Percentiles rank a stretch among this genome's conserved stretches.
Evolutionary conservation across 2,329 filamentous ascomycete species (phyloP).

Genomic region (Cordyceps tenuipes): DNA sequence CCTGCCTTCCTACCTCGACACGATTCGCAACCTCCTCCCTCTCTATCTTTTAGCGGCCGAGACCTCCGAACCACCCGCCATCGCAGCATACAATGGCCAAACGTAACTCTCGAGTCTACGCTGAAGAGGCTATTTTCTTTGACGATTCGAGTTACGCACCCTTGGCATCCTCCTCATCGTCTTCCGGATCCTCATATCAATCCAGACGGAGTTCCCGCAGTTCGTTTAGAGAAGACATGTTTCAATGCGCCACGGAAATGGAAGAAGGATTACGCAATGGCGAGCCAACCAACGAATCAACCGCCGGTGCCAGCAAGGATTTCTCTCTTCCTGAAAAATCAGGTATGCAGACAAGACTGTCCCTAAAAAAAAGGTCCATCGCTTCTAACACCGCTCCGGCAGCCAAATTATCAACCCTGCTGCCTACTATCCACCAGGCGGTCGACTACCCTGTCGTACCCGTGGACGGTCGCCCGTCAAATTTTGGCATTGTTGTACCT

Average conservation of each 20-base stretch:
- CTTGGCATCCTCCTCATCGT: not conserved
- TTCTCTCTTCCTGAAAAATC: constrained; percentile 1
- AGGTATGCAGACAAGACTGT: not conserved
- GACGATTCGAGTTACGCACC: constrained; percentile 12
- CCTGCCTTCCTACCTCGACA: not conserved
- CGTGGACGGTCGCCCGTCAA: constrained; percentile 42
- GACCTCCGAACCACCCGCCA: not conserved
- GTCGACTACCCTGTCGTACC: constrained; percentile 17
- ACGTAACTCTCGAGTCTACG: constrained; percentile 18
- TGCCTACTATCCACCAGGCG: not conserved
- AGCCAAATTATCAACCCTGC: not conserved
- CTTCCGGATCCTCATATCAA: constrained; percentile 18
- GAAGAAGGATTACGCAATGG: constrained; percentile 17
- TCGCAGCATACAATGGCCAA: constrained; percentile 17
- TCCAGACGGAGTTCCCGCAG: constrained; percentile 24
- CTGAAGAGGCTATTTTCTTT: constrained; percentile 15
- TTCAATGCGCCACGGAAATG: constrained; percentile 16
- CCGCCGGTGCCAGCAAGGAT: not conserved
- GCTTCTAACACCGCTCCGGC: not conserved
- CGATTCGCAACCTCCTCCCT: not conserved
- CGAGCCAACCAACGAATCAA: not conserved
- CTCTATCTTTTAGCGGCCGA: not conserved
- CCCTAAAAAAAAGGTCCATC: not conserved
- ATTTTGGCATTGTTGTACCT: constrained; percentile 68
- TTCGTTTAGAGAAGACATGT: constrained; percentile 21